Percentiles rank a stretch among this genome's conserved stretches.
Conservation (phyloP, 2,329 filamentous ascomycete species). For the Xylogone sp. region DNA sequence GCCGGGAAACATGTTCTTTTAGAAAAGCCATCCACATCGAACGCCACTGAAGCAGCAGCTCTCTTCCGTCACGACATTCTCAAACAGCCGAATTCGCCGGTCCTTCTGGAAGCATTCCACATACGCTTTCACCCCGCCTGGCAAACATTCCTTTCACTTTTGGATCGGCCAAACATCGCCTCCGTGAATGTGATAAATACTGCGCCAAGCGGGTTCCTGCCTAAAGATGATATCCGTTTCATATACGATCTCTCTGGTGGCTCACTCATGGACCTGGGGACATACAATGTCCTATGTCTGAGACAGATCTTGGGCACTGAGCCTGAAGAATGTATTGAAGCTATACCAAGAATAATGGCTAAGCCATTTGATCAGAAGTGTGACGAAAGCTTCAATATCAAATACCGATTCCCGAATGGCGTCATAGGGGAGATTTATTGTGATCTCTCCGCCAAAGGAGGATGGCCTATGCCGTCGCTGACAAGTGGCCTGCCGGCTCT, state of each 20-base stretch:
- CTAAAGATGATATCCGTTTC: conserved; percentile 40
- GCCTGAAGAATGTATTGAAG: conserved; percentile 34
- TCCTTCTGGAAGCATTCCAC: conserved; percentile 52
- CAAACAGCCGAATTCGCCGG: conserved; percentile 30
- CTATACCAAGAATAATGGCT: conserved; percentile 24
- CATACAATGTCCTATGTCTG: conserved; percentile 35
- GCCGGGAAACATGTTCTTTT: conserved; percentile 52
- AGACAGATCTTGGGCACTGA: conserved; percentile 35
- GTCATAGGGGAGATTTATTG: conserved; percentile 29
- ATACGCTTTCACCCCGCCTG: conserved; percentile 47
- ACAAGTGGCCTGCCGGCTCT: conserved; percentile 23
- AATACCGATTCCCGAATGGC: conserved; percentile 37
- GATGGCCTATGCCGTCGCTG: conserved; percentile 21
- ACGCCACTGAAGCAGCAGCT: conserved; percentile 37
- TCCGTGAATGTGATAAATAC: conserved; percentile 28
- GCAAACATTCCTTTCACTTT: conserved; percentile 34
- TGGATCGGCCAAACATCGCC: conserved; percentile 35
- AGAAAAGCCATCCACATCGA: conserved; percentile 49
- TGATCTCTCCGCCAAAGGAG: conserved; percentile 20
- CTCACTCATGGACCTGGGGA: conserved; percentile 33
- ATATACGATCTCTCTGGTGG: conserved; percentile 34
- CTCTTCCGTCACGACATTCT: conserved; percentile 40
- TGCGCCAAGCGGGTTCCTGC: conserved; percentile 28
- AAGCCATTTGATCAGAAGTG: conserved; percentile 27
- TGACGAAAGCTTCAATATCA: conserved; percentile 31